A percentile compares a stretch with the other conserved stretches of the same genome.
Conservation (phyloP, 1,139 yeast genomes). For the Lodderomyces metapsilosis region DNA sequence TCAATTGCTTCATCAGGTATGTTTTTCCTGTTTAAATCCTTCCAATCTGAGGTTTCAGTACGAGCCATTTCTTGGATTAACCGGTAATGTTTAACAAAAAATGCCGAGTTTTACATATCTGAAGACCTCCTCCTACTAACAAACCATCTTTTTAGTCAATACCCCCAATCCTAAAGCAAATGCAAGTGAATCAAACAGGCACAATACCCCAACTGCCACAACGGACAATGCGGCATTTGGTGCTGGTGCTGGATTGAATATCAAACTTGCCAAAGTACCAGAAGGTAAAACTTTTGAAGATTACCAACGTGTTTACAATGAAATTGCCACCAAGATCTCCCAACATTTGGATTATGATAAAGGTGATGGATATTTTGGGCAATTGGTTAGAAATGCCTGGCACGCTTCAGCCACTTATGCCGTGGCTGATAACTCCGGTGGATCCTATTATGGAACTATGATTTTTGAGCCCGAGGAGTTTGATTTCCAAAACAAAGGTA, state of each 20-base stretch:
- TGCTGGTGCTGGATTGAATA: slow-evolving; percentile 20
- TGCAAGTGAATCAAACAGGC: slow-evolving; percentile 13
- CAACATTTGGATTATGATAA: slow-evolving; percentile 77
- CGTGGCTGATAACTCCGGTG: slow-evolving; percentile 60
- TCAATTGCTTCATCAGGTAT: slow-evolving; percentile 13
- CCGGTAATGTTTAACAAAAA: slow-evolving; percentile 19
- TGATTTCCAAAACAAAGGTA: slow-evolving; percentile 77
- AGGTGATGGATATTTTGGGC: slow-evolving; percentile 65
- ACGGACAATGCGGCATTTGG: slow-evolving; percentile 18
- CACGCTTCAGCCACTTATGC: slow-evolving; percentile 72
- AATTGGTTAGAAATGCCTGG: slow-evolving; percentile 72
- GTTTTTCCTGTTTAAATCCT: slow-evolving; percentile 3
- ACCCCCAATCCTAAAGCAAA: slow-evolving; percentile 11
- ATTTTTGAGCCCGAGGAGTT: slow-evolving; percentile 60
- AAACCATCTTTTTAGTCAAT: slow-evolving; percentile 9
- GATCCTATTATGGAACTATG: slow-evolving; percentile 86
- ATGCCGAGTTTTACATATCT: neutral
- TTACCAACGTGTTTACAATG: slow-evolving; percentile 78
- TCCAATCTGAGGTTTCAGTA: slow-evolving; percentile 4
- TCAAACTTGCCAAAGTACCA: slow-evolving; percentile 25
- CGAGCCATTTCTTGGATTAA: slow-evolving; percentile 17
- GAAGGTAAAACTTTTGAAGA: slow-evolving; percentile 43
- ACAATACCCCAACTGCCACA: slow-evolving; percentile 3
- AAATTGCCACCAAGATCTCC: slow-evolving; percentile 68
- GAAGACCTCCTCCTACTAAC: slow-evolving; percentile 4